These are phyloP conservation scores for Leishmania arabica DNA, from an alignment of 208 protist genomes.

Conservation along the genomic window DNA sequence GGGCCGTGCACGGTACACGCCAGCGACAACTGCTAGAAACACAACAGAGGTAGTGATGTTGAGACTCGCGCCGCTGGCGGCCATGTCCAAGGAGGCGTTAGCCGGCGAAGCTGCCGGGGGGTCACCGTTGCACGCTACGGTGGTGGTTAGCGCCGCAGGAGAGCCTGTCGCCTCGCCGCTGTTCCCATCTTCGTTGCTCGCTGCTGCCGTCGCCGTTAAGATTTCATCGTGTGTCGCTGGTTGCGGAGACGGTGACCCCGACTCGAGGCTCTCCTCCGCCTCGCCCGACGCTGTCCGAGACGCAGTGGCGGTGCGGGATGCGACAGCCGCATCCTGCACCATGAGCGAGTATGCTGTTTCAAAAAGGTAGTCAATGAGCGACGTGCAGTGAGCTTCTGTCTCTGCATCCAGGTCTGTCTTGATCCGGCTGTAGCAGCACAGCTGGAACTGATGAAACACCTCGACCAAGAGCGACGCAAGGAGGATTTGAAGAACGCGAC, in stretches of 20 bases:
- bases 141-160: neutral
- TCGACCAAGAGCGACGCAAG: conserved; percentile 34
- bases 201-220: neutral
- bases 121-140: neutral
- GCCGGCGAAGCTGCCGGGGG: neutral
- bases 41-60: conserved; percentile 30
- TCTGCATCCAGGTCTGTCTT: conserved; percentile 13
- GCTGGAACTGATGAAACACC: conserved; percentile 36
- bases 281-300: conserved; percentile 12
- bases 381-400: conserved; percentile 20
- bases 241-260: neutral
- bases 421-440: conserved; percentile 18
- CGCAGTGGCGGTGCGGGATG: neutral
- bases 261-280: neutral
- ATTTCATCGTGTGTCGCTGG: neutral
- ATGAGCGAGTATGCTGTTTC: conserved; percentile 6
- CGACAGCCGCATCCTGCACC: neutral
- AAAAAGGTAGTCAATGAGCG: conserved; percentile 28
- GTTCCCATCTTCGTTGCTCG: neutral
- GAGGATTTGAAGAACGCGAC: conserved; percentile 22
- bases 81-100: neutral
- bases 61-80: conserved; percentile 12
- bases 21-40: conserved; percentile 50
- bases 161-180: neutral
- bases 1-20: conserved; percentile 43